Conservation (phyloP, 179 eudicot species). For the Silene coronaria region DNA sequence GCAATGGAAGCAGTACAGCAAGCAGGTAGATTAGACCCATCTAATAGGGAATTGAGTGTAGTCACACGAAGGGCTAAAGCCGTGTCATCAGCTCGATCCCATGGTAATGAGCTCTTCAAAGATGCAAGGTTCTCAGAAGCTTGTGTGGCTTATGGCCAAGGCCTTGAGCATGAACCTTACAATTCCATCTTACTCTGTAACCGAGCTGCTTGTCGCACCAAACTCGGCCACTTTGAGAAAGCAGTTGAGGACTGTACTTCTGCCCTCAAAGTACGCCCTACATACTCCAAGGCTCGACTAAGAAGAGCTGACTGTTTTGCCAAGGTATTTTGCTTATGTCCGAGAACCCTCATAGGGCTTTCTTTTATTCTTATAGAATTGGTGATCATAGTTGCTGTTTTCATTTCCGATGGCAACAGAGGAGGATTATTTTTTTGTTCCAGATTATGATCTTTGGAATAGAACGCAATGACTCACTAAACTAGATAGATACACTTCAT, state of each 20-base stretch:
- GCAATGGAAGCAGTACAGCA: conserved; percentile 32
- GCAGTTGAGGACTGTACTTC: conserved; percentile 40
- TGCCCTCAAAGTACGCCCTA: conserved; percentile 39
- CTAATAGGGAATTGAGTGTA: conserved; percentile 29
- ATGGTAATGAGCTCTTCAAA: conserved; percentile 37
- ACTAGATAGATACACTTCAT: too few species aligned
- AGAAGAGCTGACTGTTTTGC: conserved; percentile 39
- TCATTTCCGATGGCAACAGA: too few species aligned
- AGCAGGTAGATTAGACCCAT: conserved; percentile 34
- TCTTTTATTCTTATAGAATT: too few species aligned
- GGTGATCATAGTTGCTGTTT: too few species aligned
- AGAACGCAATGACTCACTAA: too few species aligned
- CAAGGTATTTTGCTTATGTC: conserved; percentile 22
- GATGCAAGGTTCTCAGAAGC: conserved; percentile 34
- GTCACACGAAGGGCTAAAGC: conserved; percentile 32
- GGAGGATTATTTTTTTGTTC: too few species aligned
- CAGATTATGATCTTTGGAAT: too few species aligned
- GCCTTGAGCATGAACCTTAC: conserved; percentile 43
- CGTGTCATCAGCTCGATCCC: conserved; percentile 32
- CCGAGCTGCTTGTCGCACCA: conserved; percentile 42
- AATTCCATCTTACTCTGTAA: conserved; percentile 43
- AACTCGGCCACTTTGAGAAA: conserved; percentile 33
- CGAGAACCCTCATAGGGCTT: too few species aligned
- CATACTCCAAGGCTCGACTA: conserved; percentile 38
- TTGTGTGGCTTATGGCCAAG: conserved; percentile 37